phyloP scores from a whole-genome alignment of 2,329 filamentous ascomycete genomes.

The Arthrobotrys conoides region DNA sequence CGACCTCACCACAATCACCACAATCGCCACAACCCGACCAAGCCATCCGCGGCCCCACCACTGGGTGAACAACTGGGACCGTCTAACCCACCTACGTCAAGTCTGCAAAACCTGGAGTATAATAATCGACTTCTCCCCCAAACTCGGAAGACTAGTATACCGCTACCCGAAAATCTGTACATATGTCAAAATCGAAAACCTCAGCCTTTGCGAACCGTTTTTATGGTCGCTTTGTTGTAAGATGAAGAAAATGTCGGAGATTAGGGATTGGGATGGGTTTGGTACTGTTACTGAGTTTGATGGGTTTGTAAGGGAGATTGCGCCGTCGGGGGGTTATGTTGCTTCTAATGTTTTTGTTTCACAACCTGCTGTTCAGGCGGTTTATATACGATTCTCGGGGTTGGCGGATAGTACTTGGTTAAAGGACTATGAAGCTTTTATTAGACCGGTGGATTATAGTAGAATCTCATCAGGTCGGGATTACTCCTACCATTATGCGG shows the following conservation, averaged over 20 bases:
- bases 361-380: not conserved
- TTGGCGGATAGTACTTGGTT: not conserved
- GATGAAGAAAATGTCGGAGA: not conserved
- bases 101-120: conserved; percentile 10
- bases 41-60: not conserved
- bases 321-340: not conserved
- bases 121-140: not conserved
- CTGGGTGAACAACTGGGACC: not conserved
- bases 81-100: not conserved
- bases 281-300: not conserved
- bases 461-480: not conserved
- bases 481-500: conserved; percentile 12
- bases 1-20: not conserved
- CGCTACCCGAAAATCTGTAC: not conserved
- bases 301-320: not conserved
- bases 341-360: not conserved
- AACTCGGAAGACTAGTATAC: not conserved
- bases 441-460: conserved; percentile 1
- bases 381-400: not conserved
- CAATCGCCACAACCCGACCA: no score
- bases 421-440: not conserved
- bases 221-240: not conserved
- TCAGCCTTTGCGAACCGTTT: not conserved
- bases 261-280: not conserved
- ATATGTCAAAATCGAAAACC: not conserved